These are phyloP conservation scores for Ophiostoma angusticollis DNA, from an alignment of 2,329 filamentous ascomycete genomes.

Conservation along the genomic window DNA sequence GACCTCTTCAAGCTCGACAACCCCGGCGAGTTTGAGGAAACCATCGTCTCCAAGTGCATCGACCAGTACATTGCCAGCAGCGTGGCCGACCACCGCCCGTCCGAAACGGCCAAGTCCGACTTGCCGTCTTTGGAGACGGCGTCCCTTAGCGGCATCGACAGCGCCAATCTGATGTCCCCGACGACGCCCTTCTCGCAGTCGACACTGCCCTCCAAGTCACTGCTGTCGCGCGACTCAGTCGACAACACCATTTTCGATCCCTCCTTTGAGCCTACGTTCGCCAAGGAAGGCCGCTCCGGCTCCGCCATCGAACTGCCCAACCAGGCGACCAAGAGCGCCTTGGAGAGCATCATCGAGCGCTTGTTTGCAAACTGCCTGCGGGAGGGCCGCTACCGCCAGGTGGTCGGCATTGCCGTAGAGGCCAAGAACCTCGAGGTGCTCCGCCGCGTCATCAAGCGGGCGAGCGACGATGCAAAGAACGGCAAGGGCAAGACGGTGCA, in stretches of 20 bases:
- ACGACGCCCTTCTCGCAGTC: conserved; percentile 94
- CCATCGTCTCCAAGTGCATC: conserved; percentile 95
- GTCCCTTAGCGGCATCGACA: conserved; percentile 60
- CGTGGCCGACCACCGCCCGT: conserved; percentile 35
- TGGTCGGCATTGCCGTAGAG: conserved; percentile 92
- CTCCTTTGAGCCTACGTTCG: conserved; percentile 35
- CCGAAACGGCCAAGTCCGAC: conserved; percentile 29
- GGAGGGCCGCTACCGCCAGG: conserved; percentile 81
- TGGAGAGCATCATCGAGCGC: conserved; percentile 74
- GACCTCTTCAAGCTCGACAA: conserved; percentile 89
- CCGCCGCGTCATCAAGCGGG: conserved; percentile 72
- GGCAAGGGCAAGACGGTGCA: conserved; percentile 41
- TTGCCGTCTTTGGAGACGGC: conserved; percentile 65
- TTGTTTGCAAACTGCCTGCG: conserved; percentile 84
- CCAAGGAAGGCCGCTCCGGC: conserved; percentile 40
- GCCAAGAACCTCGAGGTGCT: conserved; percentile 84
- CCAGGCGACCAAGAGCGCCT: conserved; percentile 60
- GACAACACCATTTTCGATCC: conserved; percentile 50
- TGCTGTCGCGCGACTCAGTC: conserved; percentile 71
- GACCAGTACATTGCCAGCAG: conserved; percentile 87
- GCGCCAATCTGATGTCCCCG: conserved; percentile 64
- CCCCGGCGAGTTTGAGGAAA: conserved; percentile 93
- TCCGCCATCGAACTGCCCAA: conserved; percentile 55
- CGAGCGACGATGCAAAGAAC: conserved; percentile 72
- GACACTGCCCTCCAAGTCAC: conserved; percentile 81